phyloP scores from a whole-genome alignment of 2,329 filamentous ascomycete genomes.

The Neocucurbitaria cava region DNA sequence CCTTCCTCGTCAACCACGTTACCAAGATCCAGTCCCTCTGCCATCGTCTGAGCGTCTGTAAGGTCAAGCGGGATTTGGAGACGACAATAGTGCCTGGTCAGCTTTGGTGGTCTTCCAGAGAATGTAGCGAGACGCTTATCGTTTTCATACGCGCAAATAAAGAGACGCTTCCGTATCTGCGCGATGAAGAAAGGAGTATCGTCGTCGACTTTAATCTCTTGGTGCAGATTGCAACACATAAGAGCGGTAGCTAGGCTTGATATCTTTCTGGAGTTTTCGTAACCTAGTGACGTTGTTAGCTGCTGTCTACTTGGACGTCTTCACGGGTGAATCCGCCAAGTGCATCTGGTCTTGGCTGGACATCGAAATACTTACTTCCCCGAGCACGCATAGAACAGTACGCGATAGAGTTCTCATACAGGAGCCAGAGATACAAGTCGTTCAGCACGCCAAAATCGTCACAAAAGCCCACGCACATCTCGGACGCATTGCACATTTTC shows the following conservation, averaged over 20 bases:
- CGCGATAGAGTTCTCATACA: slow-evolving; percentile 39
- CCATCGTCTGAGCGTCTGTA: slow-evolving; percentile 57
- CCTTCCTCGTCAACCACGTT: slow-evolving; percentile 56
- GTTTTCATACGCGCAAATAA: slow-evolving; percentile 40
- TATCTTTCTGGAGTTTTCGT: slow-evolving; percentile 43
- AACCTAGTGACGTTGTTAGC: slow-evolving; percentile 20
- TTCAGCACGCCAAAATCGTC: slow-evolving; percentile 41
- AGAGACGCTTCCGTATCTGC: slow-evolving; percentile 44
- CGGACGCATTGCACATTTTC: slow-evolving; percentile 34
- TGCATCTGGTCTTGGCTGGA: neutral
- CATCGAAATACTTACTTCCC: slow-evolving; percentile 29
- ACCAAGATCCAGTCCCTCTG: slow-evolving; percentile 52
- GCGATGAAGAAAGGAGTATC: slow-evolving; percentile 45
- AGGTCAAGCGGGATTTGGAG: slow-evolving; percentile 64
- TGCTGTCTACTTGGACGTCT: too few species aligned
- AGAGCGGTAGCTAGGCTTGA: slow-evolving; percentile 37
- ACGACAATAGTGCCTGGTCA: slow-evolving; percentile 61
- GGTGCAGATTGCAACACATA: slow-evolving; percentile 47
- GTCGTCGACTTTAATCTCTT: slow-evolving; percentile 42
- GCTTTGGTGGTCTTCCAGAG: slow-evolving; percentile 61
- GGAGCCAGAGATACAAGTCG: slow-evolving; percentile 44
- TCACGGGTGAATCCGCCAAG: neutral
- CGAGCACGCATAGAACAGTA: slow-evolving; percentile 36
- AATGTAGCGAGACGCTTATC: slow-evolving; percentile 63
- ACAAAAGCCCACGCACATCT: slow-evolving; percentile 43